Evolutionary conservation across 2,329 filamentous ascomycete genomes (phyloP).

Genomic region (Clonostachys rosea): DNA sequence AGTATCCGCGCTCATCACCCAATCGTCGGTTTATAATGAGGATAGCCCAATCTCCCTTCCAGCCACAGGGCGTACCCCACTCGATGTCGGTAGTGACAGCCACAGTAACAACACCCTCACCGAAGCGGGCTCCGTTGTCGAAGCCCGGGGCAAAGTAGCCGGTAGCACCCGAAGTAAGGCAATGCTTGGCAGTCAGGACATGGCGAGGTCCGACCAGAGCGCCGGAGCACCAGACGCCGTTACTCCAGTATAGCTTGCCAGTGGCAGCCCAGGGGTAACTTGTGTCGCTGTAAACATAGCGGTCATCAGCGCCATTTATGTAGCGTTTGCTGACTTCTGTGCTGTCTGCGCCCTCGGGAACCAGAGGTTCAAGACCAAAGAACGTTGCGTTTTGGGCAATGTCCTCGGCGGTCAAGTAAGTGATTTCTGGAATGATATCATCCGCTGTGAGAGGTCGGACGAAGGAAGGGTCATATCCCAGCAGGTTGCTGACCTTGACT

Average conservation of each 20-base stretch:
- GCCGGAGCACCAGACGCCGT: slow-evolving; percentile 14
- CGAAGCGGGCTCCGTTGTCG: slow-evolving; percentile 11
- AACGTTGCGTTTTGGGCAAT: background rate
- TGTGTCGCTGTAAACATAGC: slow-evolving; percentile 7
- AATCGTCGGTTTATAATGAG: slow-evolving; percentile 14
- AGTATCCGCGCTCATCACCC: slow-evolving; percentile 14
- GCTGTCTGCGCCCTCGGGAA: background rate
- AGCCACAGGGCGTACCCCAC: slow-evolving; percentile 7
- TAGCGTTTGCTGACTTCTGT: slow-evolving; percentile 7
- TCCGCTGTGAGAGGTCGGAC: background rate
- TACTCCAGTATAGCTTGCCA: slow-evolving; percentile 11
- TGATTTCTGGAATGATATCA: background rate
- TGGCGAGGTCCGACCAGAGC: slow-evolving; percentile 18
- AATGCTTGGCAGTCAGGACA: slow-evolving; percentile 17
- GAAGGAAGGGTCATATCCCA: background rate
- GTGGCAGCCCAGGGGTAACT: slow-evolving; percentile 11
- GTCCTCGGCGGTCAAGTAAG: background rate
- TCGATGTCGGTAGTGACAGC: background rate
- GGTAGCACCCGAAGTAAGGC: slow-evolving; percentile 9
- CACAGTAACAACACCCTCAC: background rate
- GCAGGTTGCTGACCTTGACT: background rate
- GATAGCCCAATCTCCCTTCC: slow-evolving; percentile 17
- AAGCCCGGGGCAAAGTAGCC: slow-evolving; percentile 14
- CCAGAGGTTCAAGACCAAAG: background rate
- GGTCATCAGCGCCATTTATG: slow-evolving; percentile 12